phyloP scores from a whole-genome alignment of 352 stramenopile genomes.

The Phytophthora sp. region DNA sequence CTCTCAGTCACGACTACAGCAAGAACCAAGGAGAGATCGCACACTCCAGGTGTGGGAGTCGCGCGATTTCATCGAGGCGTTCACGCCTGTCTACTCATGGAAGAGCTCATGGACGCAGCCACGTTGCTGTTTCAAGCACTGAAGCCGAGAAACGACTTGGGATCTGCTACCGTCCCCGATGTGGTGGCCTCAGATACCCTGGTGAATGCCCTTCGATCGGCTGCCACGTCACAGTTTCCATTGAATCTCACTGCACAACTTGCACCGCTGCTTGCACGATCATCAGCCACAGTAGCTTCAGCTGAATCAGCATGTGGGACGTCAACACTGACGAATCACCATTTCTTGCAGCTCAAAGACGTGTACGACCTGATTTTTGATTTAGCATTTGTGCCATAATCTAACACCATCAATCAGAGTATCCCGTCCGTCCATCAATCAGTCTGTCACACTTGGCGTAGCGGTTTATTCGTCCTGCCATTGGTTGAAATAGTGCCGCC shows the following conservation, averaged over 20 bases:
- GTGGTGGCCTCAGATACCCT: constrained; percentile 4
- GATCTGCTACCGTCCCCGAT: neutral
- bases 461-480: no score
- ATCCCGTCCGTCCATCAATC: no score
- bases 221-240: constrained; percentile 28
- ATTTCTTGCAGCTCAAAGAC: constrained; percentile 23
- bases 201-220: constrained; percentile 16
- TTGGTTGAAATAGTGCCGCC: no score
- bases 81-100: constrained; percentile 26
- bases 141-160: neutral
- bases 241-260: constrained; percentile 13
- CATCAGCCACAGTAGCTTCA: neutral
- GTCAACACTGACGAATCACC: neutral
- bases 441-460: no score
- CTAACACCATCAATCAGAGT: neutral
- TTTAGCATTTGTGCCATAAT: constrained; percentile 1
- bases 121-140: constrained; percentile 29
- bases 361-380: constrained; percentile 25
- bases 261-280: constrained; percentile 7
- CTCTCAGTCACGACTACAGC: neutral
- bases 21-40: neutral
- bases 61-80: constrained; percentile 29
- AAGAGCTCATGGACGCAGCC: constrained; percentile 32
- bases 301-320: neutral
- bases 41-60: constrained; percentile 13